Base-by-base conservation (phyloP, 495 filamentous ascomycete genomes). In the Aspergillus mulundensis region DNA sequence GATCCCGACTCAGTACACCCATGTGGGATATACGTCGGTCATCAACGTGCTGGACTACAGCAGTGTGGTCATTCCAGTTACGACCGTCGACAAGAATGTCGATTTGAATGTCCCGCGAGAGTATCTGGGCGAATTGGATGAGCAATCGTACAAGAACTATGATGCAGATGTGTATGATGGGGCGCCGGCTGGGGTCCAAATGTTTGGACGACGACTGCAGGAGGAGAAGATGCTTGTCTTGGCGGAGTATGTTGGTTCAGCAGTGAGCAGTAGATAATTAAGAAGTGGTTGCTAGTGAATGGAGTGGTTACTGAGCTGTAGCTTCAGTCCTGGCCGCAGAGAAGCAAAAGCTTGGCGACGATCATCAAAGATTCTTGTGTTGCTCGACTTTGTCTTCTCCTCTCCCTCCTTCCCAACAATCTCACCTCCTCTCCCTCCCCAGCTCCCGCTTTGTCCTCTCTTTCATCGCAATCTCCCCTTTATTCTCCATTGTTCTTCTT, bases 21-120 rank as follows among this genome's bases (percentile, higher is more conserved):
- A 81, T 55, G 72, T 77, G 42, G 83, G 75, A 5, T 87, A 85
- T 56, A 72, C 74, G 1, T 61, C 54, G 1, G 77, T 78, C 54
- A 69, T 83, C 20, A 86, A 86, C 62, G 25, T 78, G 8, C 58
- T 86, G 32, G 83, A 87, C 59, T 86, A 85, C 54, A 81, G 77
- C 19, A 68, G 71, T 23, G 75, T 82, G 3, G 70, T 77, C n/a
- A 61, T 87, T 47, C 84, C 84, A 3, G 81, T 87, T 4, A 83
- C 80, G 0, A 74, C 64, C 18, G 80, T 74, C 5, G 77, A 84
- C 56, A 81, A 84, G 63, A 61, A 52, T 2, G 46, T 84, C 6
- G 84, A 87, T 70, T 63, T 70, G 48, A 56, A 65, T 12, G 63
- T 68, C 12, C 53, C 66, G 8, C 60, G 57, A 0, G 76, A 67